These are phyloP conservation scores for Alternaria sp. DNA, from an alignment of 2,329 filamentous ascomycete genomes.

Conservation along the genomic window DNA sequence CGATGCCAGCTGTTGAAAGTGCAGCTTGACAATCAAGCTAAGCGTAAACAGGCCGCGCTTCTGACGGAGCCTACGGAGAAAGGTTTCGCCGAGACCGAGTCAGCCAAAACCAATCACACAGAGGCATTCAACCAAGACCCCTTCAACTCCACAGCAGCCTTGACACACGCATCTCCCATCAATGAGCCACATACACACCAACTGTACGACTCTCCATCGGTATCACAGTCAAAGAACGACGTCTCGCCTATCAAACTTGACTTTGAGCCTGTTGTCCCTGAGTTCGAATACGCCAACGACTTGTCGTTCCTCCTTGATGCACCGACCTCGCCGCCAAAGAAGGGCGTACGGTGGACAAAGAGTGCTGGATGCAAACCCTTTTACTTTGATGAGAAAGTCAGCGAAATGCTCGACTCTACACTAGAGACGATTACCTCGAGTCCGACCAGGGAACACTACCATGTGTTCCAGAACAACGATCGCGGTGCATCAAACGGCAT, in stretches of 20 bases:
- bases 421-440: slow-evolving; percentile 30
- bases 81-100: slow-evolving; percentile 17
- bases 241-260: slow-evolving; percentile 1
- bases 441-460: slow-evolving; percentile 16
- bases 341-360: slow-evolving; percentile 26
- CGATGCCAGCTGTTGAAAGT: slow-evolving; percentile 22
- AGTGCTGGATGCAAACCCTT: slow-evolving; percentile 27
- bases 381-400: slow-evolving; percentile 32
- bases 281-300: slow-evolving; percentile 27
- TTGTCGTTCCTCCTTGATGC: slow-evolving; percentile 30
- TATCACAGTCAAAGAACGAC: not conserved
- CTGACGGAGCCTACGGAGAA: slow-evolving; percentile 16
- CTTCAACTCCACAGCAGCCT: slow-evolving; percentile 16
- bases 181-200: not conserved
- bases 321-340: slow-evolving; percentile 13
- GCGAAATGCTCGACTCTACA: slow-evolving; percentile 37
- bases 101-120: slow-evolving; percentile 11
- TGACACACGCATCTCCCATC: slow-evolving; percentile 1
- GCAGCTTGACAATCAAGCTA: slow-evolving; percentile 18
- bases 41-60: slow-evolving; percentile 9
- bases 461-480: slow-evolving; percentile 18
- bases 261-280: not conserved
- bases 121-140: slow-evolving; percentile 19
- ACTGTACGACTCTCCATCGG: not conserved
- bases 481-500: slow-evolving; percentile 5